These are phyloP conservation scores for Coemansia sp. DNA, from an alignment of 192 early-diverging fungal genomes.

Conservation along the genomic window DNA sequence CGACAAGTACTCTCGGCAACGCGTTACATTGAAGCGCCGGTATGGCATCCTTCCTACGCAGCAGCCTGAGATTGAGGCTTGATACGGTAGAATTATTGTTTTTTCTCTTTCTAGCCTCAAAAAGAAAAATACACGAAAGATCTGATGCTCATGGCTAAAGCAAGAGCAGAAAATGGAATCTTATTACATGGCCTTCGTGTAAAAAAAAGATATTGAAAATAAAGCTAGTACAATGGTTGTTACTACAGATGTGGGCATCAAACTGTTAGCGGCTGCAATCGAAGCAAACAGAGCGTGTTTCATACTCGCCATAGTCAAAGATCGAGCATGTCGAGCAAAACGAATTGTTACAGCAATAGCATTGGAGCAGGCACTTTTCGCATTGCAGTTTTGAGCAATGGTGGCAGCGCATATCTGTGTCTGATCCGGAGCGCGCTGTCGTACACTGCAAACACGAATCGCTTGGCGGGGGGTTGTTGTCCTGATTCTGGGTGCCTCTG, in stretches of 20 bases:
- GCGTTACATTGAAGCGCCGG: constrained; percentile 94
- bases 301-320: constrained; percentile 43
- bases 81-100: not conserved
- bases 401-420: constrained; percentile 11
- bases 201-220: not conserved
- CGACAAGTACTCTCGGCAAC: constrained; percentile 98
- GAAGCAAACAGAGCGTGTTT: constrained; percentile 46
- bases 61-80: constrained; percentile 51
- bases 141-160: not conserved
- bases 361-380: constrained; percentile 23
- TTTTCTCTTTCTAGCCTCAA: not conserved
- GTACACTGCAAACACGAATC: constrained; percentile 25
- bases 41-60: constrained; percentile 83
- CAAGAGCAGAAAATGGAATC: not conserved
- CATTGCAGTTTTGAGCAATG: constrained; percentile 36
- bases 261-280: constrained; percentile 33
- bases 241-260: not conserved
- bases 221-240: not conserved
- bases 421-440: not conserved
- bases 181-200: not conserved
- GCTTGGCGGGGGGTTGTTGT: not conserved
- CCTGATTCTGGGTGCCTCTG: constrained; percentile 4
- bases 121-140: not conserved
- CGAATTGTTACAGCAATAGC: constrained; percentile 31
- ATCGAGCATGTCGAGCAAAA: constrained; percentile 49